Conservation (phyloP, 1,284 basidiomycete genomes). For the Sporisorium iseilematis-ciliati region DNA sequence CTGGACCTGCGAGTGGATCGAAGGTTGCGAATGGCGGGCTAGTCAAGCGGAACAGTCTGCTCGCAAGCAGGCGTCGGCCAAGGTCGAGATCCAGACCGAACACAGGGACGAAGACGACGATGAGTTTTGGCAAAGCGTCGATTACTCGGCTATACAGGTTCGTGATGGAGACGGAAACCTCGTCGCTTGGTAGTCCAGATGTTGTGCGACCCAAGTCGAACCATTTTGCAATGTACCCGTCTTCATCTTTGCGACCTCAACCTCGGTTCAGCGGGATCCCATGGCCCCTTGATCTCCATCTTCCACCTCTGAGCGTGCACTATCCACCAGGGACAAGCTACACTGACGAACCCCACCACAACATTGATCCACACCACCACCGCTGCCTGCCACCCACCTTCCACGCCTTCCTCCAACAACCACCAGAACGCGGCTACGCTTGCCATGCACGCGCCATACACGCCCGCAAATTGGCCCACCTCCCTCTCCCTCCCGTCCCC, state of each 20-base stretch:
- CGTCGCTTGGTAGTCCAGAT: conserved; percentile 33
- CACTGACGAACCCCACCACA: conserved; percentile 35
- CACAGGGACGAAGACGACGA: conserved; percentile 18
- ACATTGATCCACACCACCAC: conserved; percentile 22
- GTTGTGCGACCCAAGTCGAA: too few species aligned
- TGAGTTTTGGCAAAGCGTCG: conserved; percentile 35
- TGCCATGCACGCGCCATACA: conserved; percentile 10
- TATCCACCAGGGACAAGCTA: conserved; percentile 59
- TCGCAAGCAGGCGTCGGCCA: not conserved
- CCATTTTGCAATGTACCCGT: not conserved
- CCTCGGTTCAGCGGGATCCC: conserved; percentile 54
- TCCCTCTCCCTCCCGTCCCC: not conserved
- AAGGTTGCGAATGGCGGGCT: conserved; percentile 64
- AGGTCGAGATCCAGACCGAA: not conserved
- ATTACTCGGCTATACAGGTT: conserved; percentile 22
- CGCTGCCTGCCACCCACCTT: conserved; percentile 1
- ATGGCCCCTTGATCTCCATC: conserved; percentile 57
- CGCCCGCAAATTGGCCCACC: not conserved
- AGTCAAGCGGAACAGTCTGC: conserved; percentile 5
- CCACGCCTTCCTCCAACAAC: not conserved
- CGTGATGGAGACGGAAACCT: conserved; percentile 28
- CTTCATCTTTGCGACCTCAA: not conserved
- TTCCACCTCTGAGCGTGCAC: conserved; percentile 58
- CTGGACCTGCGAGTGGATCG: conserved; percentile 58
- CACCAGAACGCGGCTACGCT: not conserved